phyloP scores from a whole-genome alignment of 2,329 filamentous ascomycete species.

The Trichoderma atrobrunneum region DNA sequence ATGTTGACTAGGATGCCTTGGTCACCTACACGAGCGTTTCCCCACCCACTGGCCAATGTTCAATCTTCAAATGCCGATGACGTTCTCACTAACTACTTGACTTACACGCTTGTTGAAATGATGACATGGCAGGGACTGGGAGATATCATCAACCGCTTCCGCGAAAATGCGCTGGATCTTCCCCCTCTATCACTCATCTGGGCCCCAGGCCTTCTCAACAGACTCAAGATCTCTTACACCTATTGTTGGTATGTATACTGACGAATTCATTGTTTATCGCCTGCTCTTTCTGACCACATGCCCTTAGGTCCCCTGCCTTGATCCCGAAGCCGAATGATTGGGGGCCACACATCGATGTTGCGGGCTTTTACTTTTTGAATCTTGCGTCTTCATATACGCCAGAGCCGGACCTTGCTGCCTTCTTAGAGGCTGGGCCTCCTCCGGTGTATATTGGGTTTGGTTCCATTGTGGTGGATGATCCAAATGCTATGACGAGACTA shows the following conservation, averaged over 20 bases:
- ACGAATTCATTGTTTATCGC: no score
- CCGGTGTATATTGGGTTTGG: slow-evolving; percentile 83
- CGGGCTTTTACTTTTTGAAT: slow-evolving; percentile 75
- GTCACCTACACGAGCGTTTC: slow-evolving; percentile 80
- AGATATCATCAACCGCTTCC: slow-evolving; percentile 86
- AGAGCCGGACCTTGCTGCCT: slow-evolving; percentile 60
- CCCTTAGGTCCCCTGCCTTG: slow-evolving; percentile 62
- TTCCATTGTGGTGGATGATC: slow-evolving; percentile 77
- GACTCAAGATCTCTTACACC: slow-evolving; percentile 76
- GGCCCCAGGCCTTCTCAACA: slow-evolving; percentile 75
- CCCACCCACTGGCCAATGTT: slow-evolving; percentile 82
- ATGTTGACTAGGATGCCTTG: slow-evolving; percentile 74
- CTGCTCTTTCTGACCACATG: neutral
- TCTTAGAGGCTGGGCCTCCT: slow-evolving; percentile 65
- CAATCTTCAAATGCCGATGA: slow-evolving; percentile 72
- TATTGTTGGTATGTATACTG: slow-evolving; percentile 69
- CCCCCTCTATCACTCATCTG: slow-evolving; percentile 77
- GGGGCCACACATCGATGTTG: slow-evolving; percentile 67
- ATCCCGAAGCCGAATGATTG: slow-evolving; percentile 79
- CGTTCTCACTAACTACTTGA: slow-evolving; percentile 76
- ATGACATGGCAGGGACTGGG: slow-evolving; percentile 91
- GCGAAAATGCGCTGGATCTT: slow-evolving; percentile 69
- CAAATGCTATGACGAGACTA: slow-evolving; percentile 64
- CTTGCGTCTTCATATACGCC: slow-evolving; percentile 65
- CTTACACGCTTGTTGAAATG: slow-evolving; percentile 83